Conservation (phyloP, 768 basidiomycete species). For the Trametes coccinea region DNA sequence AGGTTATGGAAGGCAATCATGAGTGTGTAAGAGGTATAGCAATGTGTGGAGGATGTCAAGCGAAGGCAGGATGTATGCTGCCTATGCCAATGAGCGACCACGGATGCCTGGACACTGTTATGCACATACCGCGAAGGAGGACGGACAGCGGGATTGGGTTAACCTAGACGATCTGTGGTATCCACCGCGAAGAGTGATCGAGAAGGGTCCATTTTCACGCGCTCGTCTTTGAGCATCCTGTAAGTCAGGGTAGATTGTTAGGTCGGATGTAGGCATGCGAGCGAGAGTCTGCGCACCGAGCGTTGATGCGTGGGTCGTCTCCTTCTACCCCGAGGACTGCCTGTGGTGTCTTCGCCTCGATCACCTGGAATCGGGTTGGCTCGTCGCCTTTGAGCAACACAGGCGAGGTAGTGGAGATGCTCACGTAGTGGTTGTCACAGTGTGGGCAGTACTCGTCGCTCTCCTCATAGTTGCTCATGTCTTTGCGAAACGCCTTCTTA, state of each 20-base stretch:
- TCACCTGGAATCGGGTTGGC: conserved; percentile 54
- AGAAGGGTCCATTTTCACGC: conserved; percentile 54
- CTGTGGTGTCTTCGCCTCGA: conserved; percentile 90
- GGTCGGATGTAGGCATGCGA: not conserved
- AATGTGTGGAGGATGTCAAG: too few relatives aligned
- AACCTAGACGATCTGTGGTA: conserved; percentile 46
- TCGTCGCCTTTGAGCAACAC: not conserved
- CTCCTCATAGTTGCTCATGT: conserved; percentile 90
- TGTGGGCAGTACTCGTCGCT: conserved; percentile 98
- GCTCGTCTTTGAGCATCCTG: conserved; percentile 91
- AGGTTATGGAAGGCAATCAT: too few relatives aligned
- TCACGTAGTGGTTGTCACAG: conserved; percentile 97
- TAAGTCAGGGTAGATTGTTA: not conserved
- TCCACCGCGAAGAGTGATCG: conserved; percentile 53
- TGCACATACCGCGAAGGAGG: not conserved
- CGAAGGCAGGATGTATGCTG: too few relatives aligned
- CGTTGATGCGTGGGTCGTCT: conserved; percentile 86
- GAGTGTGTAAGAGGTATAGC: too few relatives aligned
- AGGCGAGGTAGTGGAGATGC: conserved; percentile 29
- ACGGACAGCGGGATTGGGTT: not conserved
- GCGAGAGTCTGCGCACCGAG: conserved; percentile 55
- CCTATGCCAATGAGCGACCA: too few relatives aligned
- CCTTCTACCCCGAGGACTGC: conserved; percentile 86
- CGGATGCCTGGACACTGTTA: too few relatives aligned
- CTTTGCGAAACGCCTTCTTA: conserved; percentile 95